Evolutionary conservation across 106 monocot species (phyloP), one percentile per base, ranked within the genome.

Genomic region (Phalaenopsis equestris): DNA sequence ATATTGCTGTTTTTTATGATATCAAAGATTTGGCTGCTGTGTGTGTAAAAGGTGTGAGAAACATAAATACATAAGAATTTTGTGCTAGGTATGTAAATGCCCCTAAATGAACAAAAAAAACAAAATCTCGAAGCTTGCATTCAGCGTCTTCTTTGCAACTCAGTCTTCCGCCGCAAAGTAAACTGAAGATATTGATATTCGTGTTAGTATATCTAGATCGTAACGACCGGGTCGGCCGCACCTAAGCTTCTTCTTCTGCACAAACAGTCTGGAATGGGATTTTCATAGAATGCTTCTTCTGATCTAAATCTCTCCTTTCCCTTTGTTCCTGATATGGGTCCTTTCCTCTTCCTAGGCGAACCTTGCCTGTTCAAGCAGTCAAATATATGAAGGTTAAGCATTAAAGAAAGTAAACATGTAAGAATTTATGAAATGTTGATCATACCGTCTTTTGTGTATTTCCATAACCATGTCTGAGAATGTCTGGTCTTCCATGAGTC

Each of bases 281-380:
- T 98, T 84, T 98, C 97, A 70, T 98, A 98, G 82, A 98, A 98
- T 45, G 84, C 85, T 73, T 98, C 97, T 78, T 98, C 97, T 6
- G 97, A 94, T 73, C 92, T 85, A 72, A 98, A 91, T 73, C 97
- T 90, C 24, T 94, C 90, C 77, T 79, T 94, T 37, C 97, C 97
- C 56, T 73, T 90, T 55, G 97, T 98, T 72, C 97, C 97, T 42
- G 97, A 85, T 18, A 94, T 73, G 5, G 97, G 94, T 14, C 97
- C 97, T 86, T 91, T 98, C 75, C 97, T 85, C 70, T 90, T 94
- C 12, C 94, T 78, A 2, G 97, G 94, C 7, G 92, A 89, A n/a
- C 97, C 97, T 84, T 92, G 92, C 76, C 97, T 98, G 74, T 21
- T 56, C 6, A 73, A 17, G 38, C 38, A 39, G 72, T 38, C 17